Evolutionary conservation across 2,329 filamentous ascomycete species (phyloP).

Genomic region (Zalaria obscura): DNA sequence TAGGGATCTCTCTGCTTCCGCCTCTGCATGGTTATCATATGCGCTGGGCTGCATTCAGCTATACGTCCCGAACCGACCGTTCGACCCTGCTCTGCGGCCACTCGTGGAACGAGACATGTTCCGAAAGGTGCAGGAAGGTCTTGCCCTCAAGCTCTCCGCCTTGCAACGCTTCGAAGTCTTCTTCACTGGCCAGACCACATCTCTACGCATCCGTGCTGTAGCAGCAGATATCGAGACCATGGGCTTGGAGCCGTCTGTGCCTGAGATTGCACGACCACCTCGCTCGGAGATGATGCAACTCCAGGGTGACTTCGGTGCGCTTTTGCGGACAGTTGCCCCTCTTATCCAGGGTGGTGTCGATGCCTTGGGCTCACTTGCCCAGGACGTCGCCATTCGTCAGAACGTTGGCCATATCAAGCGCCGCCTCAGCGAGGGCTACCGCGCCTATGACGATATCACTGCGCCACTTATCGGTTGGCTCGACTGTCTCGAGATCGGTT

Average conservation of each 20-base stretch:
- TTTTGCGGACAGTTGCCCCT: constrained; percentile 3
- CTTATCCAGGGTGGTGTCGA: not conserved
- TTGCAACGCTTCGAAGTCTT: constrained; percentile 50
- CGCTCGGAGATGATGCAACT: constrained; percentile 54
- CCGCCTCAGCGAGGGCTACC: constrained; percentile 55
- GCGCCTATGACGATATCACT: constrained; percentile 74
- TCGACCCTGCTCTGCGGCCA: constrained; percentile 58
- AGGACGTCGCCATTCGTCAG: constrained; percentile 6
- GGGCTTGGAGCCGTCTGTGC: constrained; percentile 47
- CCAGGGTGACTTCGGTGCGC: constrained; percentile 59
- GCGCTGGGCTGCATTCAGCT: constrained; percentile 60
- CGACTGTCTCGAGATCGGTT: constrained; percentile 60
- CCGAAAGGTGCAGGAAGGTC: constrained; percentile 37
- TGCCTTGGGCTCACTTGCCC: not conserved
- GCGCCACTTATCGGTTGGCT: constrained; percentile 66
- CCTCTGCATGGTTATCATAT: constrained; percentile 50
- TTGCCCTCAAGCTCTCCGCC: constrained; percentile 44
- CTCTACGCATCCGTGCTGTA: constrained; percentile 49
- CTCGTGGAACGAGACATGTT: constrained; percentile 50
- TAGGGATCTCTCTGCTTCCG: not conserved
- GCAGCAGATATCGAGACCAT: constrained; percentile 40
- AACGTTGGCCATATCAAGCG: constrained; percentile 46
- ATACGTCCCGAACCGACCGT: constrained; percentile 74
- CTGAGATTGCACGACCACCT: constrained; percentile 57
- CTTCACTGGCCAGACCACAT: constrained; percentile 56